These are phyloP conservation scores for Psilocybe sp. DNA, from an alignment of 768 basidiomycete species.

Conservation along the genomic window DNA sequence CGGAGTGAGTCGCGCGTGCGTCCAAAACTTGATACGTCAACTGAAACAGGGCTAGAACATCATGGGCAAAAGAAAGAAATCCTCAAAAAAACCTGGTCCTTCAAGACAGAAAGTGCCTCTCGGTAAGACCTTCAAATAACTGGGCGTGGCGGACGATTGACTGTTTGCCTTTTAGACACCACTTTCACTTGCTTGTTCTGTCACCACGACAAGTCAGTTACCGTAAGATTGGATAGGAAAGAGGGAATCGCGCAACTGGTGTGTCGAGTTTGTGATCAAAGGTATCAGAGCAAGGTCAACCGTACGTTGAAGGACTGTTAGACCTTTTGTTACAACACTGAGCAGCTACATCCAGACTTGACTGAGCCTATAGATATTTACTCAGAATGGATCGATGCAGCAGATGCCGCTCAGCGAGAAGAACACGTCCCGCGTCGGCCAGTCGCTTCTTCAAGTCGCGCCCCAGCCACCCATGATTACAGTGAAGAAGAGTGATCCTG, in stretches of 20 bases:
- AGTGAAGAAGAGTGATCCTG: slow-evolving; percentile 45
- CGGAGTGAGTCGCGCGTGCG: neutral
- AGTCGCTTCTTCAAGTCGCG: slow-evolving; percentile 57
- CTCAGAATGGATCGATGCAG: slow-evolving; percentile 90
- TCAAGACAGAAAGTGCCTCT: slow-evolving; percentile 68
- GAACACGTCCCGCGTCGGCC: slow-evolving; percentile 51
- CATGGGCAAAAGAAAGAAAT: slow-evolving; percentile 93
- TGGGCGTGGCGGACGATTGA: neutral
- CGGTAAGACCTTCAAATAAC: slow-evolving; percentile 43
- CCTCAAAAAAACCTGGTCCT: slow-evolving; percentile 74
- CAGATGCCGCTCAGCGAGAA: slow-evolving; percentile 75
- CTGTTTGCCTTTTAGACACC: slow-evolving; percentile 49
- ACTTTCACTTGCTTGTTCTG: slow-evolving; percentile 87
- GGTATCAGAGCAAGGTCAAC: slow-evolving; percentile 84
- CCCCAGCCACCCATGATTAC: slow-evolving; percentile 35
- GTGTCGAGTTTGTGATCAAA: slow-evolving; percentile 84
- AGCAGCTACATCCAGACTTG: slow-evolving; percentile 49
- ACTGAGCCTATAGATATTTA: slow-evolving; percentile 89
- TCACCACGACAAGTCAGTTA: slow-evolving; percentile 87
- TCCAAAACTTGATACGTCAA: neutral
- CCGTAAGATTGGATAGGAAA: slow-evolving; percentile 81
- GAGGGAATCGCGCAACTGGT: slow-evolving; percentile 79
- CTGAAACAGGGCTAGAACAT: slow-evolving; percentile 1
- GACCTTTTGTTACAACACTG: slow-evolving; percentile 7
- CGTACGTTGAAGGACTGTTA: slow-evolving; percentile 41